Conservation (phyloP, 768 basidiomycete species). For the Lactifluus rugatus region DNA sequence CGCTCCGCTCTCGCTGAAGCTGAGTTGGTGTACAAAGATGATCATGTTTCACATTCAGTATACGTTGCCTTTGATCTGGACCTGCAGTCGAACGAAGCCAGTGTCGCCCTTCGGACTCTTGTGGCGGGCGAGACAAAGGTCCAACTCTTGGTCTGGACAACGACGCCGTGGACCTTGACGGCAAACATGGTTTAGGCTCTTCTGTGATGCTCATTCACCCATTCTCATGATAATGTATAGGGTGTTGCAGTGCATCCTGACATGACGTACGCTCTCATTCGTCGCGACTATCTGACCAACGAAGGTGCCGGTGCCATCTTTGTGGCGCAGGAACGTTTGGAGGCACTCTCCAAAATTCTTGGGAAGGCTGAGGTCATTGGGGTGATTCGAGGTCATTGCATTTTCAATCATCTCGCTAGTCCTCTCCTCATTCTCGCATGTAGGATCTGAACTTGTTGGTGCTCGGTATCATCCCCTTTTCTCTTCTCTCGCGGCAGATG, state of each 20-base stretch:
- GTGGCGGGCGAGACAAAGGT: slow-evolving; percentile 29
- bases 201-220: background rate
- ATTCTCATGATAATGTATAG: slow-evolving; percentile 31
- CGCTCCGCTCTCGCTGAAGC: slow-evolving; percentile 92
- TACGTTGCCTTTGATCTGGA: slow-evolving; percentile 75
- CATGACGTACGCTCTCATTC: slow-evolving; percentile 52
- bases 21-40: slow-evolving; percentile 82
- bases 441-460: slow-evolving; percentile 48
- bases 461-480: slow-evolving; percentile 57
- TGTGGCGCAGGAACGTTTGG: slow-evolving; percentile 29
- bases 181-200: slow-evolving; percentile 73
- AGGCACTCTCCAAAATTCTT: slow-evolving; percentile 22
- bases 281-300: slow-evolving; percentile 7
- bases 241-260: slow-evolving; percentile 81
- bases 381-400: slow-evolving; percentile 3
- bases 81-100: slow-evolving; percentile 19
- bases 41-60: slow-evolving; percentile 80
- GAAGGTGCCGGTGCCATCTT: slow-evolving; percentile 25
- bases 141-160: slow-evolving; percentile 85
- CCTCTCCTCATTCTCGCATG: background rate
- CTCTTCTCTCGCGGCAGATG: slow-evolving; percentile 22
- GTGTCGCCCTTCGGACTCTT: slow-evolving; percentile 25
- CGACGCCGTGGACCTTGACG: slow-evolving; percentile 94
- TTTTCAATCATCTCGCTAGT: background rate
- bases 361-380: slow-evolving; percentile 34